Conservation (phyloP, 1,284 basidiomycete species). For the Xanthoconium separans region DNA sequence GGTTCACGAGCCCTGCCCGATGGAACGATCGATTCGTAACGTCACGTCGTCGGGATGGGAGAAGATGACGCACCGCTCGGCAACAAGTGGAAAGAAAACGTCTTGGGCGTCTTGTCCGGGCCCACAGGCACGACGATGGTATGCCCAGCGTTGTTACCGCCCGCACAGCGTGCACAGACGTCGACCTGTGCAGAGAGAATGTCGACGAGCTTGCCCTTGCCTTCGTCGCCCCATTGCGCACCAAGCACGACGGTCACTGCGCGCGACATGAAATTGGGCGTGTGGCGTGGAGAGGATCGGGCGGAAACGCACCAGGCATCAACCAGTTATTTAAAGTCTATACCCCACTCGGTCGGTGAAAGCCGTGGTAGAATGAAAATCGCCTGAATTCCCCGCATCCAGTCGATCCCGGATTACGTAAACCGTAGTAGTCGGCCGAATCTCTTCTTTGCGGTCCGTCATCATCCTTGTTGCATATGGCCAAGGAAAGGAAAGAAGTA, state of each 20-base stretch:
- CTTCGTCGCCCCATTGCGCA: conserved; percentile 95
- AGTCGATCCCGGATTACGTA: no score
- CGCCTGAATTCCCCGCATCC: no score
- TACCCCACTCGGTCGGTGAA: conserved; percentile 1
- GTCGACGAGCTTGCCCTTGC: conserved; percentile 95
- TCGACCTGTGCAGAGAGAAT: conserved; percentile 87
- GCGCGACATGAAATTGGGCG: neutral
- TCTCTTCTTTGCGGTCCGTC: no score
- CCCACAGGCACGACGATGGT: conserved; percentile 89
- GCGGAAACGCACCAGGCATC: conserved; percentile 28
- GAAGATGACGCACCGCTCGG: conserved; percentile 73
- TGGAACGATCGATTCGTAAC: neutral
- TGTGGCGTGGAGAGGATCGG: neutral
- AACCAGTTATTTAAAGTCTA: neutral
- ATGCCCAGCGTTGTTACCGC: conserved; percentile 97
- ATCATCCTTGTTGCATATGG: no score
- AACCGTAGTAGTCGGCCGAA: no score
- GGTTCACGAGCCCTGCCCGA: conserved; percentile 82
- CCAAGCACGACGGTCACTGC: conserved; percentile 80
- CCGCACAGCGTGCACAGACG: conserved; percentile 94
- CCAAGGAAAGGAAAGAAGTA: no score
- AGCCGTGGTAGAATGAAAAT: conserved; percentile 11
- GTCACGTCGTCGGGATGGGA: conserved; percentile 20
- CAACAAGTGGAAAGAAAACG: conserved; percentile 94
- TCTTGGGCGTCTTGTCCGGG: conserved; percentile 69